Base-by-base conservation (phyloP, 2,329 filamentous ascomycete species). In the Trichoderma citrinoviride region DNA sequence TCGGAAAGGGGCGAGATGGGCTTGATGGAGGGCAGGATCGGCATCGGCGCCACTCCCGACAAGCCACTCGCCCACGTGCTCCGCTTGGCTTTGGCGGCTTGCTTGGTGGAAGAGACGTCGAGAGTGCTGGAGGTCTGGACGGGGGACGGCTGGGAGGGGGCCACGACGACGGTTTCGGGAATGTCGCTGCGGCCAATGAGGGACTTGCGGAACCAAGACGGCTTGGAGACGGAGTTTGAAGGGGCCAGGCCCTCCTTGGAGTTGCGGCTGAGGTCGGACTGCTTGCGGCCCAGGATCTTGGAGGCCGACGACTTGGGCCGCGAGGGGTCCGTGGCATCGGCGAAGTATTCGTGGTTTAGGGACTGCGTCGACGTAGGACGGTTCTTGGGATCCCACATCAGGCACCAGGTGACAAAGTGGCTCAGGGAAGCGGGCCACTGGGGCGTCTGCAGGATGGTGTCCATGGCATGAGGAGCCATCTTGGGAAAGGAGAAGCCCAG, bases 401-500 rank as follows among this genome's bases (percentile, higher is more conserved):
- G 79, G 78, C 95, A 99, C 93, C 93, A 97, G 17, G 95, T 99
- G 66, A 99, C 95, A 73, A 99, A 98, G 66, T 96, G 87, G 72
- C 90, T 90, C 63, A 99, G 83, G 21, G 92, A 90, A 1, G 89
- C 80, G 6, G 95, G 95, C 95, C 95, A 99, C 73, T 97, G 92
- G 17, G 95, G 93, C 27, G 90, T 77, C 74, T 92, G 92, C 7
- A 99, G 83, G 69, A 98, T 95, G 5, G 92, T 96, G 71, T 98
- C 94, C 86, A 99, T 92, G 19, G 94, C 87, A 77, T 98, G 95
- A 57, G 95, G 95, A 23, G 95, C 94, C 95, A 99, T 98, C 87
- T 95, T 98, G 66, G 95, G 95, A 79, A 99, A 99, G 0, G 95
- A 97, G 77, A 99, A 99, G 64, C 95, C 95, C 68, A 99, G 85